These are phyloP conservation scores for Pterocarpus santalinus DNA, from an alignment of 306 rosid genomes.

Conservation along the genomic window DNA sequence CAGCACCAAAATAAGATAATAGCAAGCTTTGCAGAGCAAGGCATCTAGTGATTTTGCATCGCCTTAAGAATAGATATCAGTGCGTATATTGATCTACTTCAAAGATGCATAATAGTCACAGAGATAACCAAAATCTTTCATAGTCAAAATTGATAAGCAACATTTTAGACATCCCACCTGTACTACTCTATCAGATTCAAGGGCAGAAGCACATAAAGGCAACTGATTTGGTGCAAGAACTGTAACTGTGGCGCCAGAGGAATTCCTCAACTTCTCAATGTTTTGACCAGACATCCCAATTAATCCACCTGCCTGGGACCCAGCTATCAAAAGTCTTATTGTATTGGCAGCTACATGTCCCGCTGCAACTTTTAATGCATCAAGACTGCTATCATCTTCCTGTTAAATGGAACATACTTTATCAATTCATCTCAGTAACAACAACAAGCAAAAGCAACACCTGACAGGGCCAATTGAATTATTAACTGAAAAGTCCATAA, in stretches of 20 bases:
- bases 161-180: slow-evolving; percentile 67
- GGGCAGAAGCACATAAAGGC: slow-evolving; percentile 96
- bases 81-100: background rate
- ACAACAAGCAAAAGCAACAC: slow-evolving; percentile 23
- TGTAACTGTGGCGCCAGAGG: slow-evolving; percentile 82
- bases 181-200: slow-evolving; percentile 94
- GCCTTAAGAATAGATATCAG: background rate
- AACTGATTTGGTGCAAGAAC: slow-evolving; percentile 87
- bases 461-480: slow-evolving; percentile 22
- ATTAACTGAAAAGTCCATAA: slow-evolving; percentile 14
- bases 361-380: slow-evolving; percentile 71
- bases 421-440: slow-evolving; percentile 22
- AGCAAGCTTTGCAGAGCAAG: background rate
- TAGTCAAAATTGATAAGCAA: slow-evolving; percentile 15
- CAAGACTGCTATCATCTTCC: slow-evolving; percentile 82
- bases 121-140: slow-evolving; percentile 11
- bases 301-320: slow-evolving; percentile 93
- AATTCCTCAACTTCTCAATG: slow-evolving; percentile 86
- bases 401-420: slow-evolving; percentile 46
- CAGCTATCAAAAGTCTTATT: slow-evolving; percentile 93
- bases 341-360: slow-evolving; percentile 97
- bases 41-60: slow-evolving; percentile 1
- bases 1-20: slow-evolving; percentile 9
- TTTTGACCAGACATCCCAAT: slow-evolving; percentile 96
- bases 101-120: slow-evolving; percentile 4